Evolutionary conservation across 495 filamentous ascomycete species (phyloP).

Genomic region (Elaphomyces granulatus): DNA sequence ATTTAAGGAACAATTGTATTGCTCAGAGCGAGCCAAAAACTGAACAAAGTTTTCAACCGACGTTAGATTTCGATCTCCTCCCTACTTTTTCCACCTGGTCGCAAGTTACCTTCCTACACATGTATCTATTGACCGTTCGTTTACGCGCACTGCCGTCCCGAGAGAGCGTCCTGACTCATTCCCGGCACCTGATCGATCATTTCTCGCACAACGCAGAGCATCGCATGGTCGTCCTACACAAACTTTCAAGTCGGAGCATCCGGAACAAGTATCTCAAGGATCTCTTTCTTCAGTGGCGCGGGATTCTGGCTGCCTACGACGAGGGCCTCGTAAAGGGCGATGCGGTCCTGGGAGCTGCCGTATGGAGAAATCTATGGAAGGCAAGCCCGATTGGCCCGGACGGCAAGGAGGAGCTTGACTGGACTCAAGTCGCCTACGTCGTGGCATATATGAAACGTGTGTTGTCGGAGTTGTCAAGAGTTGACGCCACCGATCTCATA

Average conservation of each 20-base stretch:
- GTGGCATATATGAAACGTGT: constrained; percentile 66
- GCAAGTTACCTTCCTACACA: constrained; percentile 87
- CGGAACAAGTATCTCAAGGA: constrained; percentile 85
- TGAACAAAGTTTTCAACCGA: too few species aligned
- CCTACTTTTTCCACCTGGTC: constrained; percentile 93
- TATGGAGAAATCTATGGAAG: constrained; percentile 91
- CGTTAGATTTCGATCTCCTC: constrained; percentile 40
- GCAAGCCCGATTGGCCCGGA: constrained; percentile 31
- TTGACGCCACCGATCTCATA: constrained; percentile 42
- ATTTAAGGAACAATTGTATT: too few species aligned
- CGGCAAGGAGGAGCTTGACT: constrained; percentile 48
- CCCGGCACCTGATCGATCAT: constrained; percentile 73
- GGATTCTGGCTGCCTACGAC: constrained; percentile 68
- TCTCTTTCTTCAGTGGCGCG: constrained; percentile 82
- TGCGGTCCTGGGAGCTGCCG: constrained; percentile 67
- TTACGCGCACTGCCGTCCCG: constrained; percentile 54
- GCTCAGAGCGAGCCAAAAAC: too few species aligned
- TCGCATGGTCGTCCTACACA: constrained; percentile 63
- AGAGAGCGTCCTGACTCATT: constrained; percentile 45
- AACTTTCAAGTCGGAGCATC: constrained; percentile 44
- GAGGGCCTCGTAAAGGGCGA: constrained; percentile 75
- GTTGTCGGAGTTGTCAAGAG: constrained; percentile 44
- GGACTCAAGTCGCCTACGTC: constrained; percentile 52
- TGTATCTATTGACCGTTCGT: constrained; percentile 85
- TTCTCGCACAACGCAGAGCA: constrained; percentile 87